A percentile compares a stretch with the other conserved stretches of the same genome.
These are phyloP conservation scores for Backusella westeae DNA, from an alignment of 192 early-diverging fungal species.

Conservation along the genomic window DNA sequence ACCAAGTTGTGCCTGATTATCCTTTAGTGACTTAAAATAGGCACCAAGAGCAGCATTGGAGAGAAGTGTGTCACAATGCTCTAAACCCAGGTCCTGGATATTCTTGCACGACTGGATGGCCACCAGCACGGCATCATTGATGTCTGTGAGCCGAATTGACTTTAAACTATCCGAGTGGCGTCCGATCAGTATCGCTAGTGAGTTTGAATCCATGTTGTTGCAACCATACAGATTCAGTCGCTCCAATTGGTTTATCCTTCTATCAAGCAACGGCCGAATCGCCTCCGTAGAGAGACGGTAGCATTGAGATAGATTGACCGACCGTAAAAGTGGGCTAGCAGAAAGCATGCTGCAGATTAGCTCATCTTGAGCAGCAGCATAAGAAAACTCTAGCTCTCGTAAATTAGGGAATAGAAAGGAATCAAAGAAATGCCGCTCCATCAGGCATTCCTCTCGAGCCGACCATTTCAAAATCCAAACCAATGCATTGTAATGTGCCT, in stretches of 20 bases:
- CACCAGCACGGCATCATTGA: conserved; percentile 23
- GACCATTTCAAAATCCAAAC: conserved; percentile 28
- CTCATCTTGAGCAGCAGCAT: conserved; percentile 28
- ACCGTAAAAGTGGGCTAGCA: conserved; percentile 17
- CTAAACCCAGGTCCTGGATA: conserved; percentile 25
- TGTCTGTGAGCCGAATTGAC: conserved; percentile 29
- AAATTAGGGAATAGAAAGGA: conserved; percentile 23
- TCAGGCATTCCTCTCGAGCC: conserved; percentile 20
- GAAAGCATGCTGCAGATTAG: conserved; percentile 19
- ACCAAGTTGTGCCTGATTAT: neutral
- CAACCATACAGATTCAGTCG: conserved; percentile 30
- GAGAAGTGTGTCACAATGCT: conserved; percentile 28
- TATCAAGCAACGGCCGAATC: conserved; percentile 23
- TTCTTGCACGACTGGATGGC: conserved; percentile 20
- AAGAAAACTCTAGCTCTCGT: conserved; percentile 27
- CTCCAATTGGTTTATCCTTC: conserved; percentile 14
- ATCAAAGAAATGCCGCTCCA: conserved; percentile 32
- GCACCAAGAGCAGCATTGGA: conserved; percentile 17
- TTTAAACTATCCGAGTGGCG: conserved; percentile 17
- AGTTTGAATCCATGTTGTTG: conserved; percentile 21
- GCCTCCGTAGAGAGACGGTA: conserved; percentile 33
- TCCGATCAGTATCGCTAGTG: conserved; percentile 17
- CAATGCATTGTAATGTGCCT: conserved; percentile 17
- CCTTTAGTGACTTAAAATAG: conserved; percentile 11
- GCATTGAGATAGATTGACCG: conserved; percentile 31